These are phyloP conservation scores for Eutrema heterophyllum DNA, from an alignment of 345 rosid genomes.

Conservation along the genomic window DNA sequence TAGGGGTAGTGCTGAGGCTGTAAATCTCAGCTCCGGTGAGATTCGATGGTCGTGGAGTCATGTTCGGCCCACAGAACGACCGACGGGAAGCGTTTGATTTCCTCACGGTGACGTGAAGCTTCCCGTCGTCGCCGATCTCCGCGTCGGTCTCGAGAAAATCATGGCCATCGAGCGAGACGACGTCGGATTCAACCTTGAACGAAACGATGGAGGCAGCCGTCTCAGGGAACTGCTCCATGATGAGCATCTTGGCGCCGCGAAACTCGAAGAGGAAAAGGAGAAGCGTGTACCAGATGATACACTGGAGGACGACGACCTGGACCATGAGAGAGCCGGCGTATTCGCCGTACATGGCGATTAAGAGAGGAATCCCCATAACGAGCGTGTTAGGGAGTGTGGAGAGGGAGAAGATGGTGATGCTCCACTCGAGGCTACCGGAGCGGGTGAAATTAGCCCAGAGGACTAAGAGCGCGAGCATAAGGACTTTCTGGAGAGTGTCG, in stretches of 20 bases:
- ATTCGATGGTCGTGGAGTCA: constrained; percentile 91
- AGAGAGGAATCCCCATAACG: constrained; percentile 95
- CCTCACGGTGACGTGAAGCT: constrained; percentile 86
- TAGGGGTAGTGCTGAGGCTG: constrained; percentile 84
- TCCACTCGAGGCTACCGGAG: constrained; percentile 85
- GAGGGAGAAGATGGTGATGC: constrained; percentile 85
- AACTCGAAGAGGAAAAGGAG: constrained; percentile 86
- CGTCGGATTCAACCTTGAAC: constrained; percentile 85
- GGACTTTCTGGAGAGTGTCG: constrained; percentile 78
- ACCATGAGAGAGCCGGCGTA: constrained; percentile 87
- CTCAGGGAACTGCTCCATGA: constrained; percentile 95
- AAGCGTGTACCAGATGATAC: constrained; percentile 96
- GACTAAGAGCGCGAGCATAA: constrained; percentile 53
- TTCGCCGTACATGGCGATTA: constrained; percentile 84
- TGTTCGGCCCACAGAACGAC: constrained; percentile 46
- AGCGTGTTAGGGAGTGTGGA: constrained; percentile 93
- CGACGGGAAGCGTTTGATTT: constrained; percentile 79
- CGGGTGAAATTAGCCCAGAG: constrained; percentile 62
- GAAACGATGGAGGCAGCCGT: constrained; percentile 91
- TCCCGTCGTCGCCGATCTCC: constrained; percentile 78
- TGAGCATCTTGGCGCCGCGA: constrained; percentile 88
- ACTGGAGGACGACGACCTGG: constrained; percentile 90
- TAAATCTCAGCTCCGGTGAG: constrained; percentile 95
- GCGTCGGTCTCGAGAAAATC: constrained; percentile 86
- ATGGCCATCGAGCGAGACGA: constrained; percentile 76